These are phyloP conservation scores for Syzygium malaccense DNA, from an alignment of 441 rosid genomes.

Conservation along the genomic window DNA sequence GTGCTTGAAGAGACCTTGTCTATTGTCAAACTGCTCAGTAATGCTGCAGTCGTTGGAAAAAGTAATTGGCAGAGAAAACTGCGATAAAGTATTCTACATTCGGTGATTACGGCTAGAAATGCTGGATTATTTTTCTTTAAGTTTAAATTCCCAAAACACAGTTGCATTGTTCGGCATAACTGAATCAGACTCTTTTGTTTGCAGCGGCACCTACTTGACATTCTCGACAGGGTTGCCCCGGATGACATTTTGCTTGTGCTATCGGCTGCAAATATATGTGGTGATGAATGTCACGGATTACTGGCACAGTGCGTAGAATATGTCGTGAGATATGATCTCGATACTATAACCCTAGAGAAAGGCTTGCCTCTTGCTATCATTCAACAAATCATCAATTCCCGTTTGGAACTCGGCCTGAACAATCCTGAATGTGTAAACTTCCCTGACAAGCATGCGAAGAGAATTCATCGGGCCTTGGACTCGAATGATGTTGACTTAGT, in stretches of 20 bases:
- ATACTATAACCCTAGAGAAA: constrained; percentile 48
- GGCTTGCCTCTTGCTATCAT: constrained; percentile 39
- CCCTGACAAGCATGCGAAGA: constrained; percentile 47
- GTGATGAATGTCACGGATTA: constrained; percentile 40
- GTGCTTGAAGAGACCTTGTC: neutral
- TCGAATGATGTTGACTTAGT: constrained; percentile 86
- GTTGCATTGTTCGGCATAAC: neutral
- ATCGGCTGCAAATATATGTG: constrained; percentile 42
- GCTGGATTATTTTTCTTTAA: neutral
- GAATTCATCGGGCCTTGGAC: constrained; percentile 71
- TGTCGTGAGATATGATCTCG: constrained; percentile 52
- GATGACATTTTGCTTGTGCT: constrained; percentile 61
- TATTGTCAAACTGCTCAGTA: neutral
- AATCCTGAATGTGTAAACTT: constrained; percentile 19
- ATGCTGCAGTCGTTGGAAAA: neutral
- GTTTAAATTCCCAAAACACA: neutral
- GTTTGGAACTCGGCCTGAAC: constrained; percentile 26
- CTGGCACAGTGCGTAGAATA: constrained; percentile 36
- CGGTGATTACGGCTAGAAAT: neutral
- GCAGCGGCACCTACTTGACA: constrained; percentile 54
- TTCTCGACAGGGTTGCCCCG: constrained; percentile 44
- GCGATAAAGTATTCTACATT: neutral
- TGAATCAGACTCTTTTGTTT: neutral
- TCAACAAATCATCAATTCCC: constrained; percentile 34
- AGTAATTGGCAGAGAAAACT: neutral